Evolutionary conservation across 306 rosid genomes (phyloP).

Genomic region (Fagus crenata): DNA sequence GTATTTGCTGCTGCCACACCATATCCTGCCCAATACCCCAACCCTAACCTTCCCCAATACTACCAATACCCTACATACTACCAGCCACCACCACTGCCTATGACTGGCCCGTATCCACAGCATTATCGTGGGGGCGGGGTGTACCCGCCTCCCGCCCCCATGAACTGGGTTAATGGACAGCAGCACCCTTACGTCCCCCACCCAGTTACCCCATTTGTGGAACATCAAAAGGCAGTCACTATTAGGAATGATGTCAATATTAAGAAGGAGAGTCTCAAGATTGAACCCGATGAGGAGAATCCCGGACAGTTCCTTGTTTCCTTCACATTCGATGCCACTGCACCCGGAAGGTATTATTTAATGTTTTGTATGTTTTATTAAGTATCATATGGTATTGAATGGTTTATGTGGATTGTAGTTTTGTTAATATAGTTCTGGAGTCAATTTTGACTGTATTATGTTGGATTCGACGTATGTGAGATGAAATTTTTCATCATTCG

Average conservation of each 20-base stretch:
- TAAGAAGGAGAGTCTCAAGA: slow-evolving; percentile 39
- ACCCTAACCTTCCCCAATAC: slow-evolving; percentile 28
- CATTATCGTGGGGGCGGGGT: slow-evolving; percentile 21
- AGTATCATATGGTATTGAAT: not conserved
- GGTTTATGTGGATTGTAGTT: not conserved
- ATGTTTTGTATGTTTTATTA: not conserved
- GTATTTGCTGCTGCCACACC: slow-evolving; percentile 28
- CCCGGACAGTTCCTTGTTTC: slow-evolving; percentile 38
- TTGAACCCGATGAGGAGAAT: slow-evolving; percentile 48
- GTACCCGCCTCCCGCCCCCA: too few species aligned
- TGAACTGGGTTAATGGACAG: too few species aligned
- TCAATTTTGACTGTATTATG: not conserved
- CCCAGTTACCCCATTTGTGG: slow-evolving; percentile 22
- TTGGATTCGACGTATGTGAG: too few species aligned
- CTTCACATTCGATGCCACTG: slow-evolving; percentile 52
- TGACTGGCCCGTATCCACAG: slow-evolving; percentile 23
- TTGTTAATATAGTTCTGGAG: not conserved
- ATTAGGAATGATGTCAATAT: slow-evolving; percentile 48
- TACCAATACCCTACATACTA: slow-evolving; percentile 29
- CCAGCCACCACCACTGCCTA: slow-evolving; percentile 26
- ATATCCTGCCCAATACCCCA: slow-evolving; percentile 28
- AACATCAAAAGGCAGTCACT: slow-evolving; percentile 43
- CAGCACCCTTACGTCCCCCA: slow-evolving; percentile 3
- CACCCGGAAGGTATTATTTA: slow-evolving; percentile 37
- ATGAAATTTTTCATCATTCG: too few species aligned